Evolutionary conservation across 768 basidiomycete genomes (phyloP).

Genomic region (Punctularia strigosozonata): DNA sequence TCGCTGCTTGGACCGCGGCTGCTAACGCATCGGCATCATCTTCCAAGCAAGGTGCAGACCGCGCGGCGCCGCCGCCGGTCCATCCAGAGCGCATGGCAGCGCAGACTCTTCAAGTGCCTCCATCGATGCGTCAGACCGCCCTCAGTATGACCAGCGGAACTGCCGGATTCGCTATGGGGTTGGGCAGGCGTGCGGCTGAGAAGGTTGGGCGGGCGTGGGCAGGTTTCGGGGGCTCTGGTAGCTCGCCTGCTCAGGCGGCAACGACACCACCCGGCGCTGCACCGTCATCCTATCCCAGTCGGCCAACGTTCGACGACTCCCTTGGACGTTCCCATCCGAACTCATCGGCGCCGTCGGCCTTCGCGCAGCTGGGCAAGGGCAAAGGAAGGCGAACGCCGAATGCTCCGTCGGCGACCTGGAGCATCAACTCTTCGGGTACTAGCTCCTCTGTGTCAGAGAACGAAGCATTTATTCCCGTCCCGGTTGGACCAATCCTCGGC

Average conservation of each 20-base stretch:
- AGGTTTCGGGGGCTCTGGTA: constrained; percentile 23
- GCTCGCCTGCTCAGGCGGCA: constrained; percentile 32
- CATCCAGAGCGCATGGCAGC: neutral
- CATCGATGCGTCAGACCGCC: constrained; percentile 47
- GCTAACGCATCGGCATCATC: constrained; percentile 11
- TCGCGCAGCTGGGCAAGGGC: constrained; percentile 10
- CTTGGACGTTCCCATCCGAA: constrained; percentile 29
- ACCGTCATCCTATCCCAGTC: constrained; percentile 23
- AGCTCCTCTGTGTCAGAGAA: constrained; percentile 34
- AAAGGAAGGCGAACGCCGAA: constrained; percentile 44
- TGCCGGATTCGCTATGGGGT: constrained; percentile 48
- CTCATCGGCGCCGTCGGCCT: constrained; percentile 20
- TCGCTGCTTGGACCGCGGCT: constrained; percentile 36
- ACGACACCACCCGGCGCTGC: constrained; percentile 33
- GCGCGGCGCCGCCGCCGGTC: constrained; percentile 7
- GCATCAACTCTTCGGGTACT: constrained; percentile 35
- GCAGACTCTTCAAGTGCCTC: constrained; percentile 11
- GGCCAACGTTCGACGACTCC: constrained; percentile 19
- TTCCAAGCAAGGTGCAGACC: no score
- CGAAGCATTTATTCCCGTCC: constrained; percentile 22
- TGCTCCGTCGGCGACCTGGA: constrained; percentile 48
- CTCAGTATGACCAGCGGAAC: constrained; percentile 62
- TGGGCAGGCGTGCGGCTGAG: constrained; percentile 60
- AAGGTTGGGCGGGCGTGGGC: constrained; percentile 62
- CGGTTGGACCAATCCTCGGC: constrained; percentile 40